A percentile compares a stretch with the other conserved stretches of the same genome.
phyloP scores from a whole-genome alignment of 2,329 filamentous ascomycete genomes.

The Alternaria brassicae region DNA sequence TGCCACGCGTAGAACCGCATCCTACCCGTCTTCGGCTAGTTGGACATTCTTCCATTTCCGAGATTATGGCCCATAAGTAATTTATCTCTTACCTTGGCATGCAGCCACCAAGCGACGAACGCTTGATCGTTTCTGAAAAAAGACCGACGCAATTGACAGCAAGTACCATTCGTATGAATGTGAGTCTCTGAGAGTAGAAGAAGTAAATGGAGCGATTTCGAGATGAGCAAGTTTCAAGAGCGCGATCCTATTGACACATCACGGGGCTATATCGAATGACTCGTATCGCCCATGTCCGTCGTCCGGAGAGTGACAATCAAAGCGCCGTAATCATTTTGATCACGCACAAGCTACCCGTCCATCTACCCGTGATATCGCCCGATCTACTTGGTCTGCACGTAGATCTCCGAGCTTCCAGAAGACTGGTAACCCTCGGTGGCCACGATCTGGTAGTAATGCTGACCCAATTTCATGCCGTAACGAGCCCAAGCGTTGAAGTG shows the following conservation, averaged over 20 bases:
- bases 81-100: conserved; percentile 2
- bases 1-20: background rate
- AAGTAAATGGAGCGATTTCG: too few relatives aligned
- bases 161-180: background rate
- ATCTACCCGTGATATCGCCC: too few relatives aligned
- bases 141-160: background rate
- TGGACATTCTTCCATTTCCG: background rate
- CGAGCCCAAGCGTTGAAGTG: conserved; percentile 41
- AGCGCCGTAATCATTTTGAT: background rate
- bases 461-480: conserved; percentile 30
- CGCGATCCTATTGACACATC: background rate
- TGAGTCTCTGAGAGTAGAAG: too few relatives aligned
- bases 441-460: conserved; percentile 49
- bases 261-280: background rate
- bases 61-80: conserved; percentile 1
- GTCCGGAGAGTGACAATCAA: background rate
- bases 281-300: background rate
- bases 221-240: background rate
- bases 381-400: conserved; percentile 10
- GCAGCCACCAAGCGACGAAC: background rate
- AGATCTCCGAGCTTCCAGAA: conserved; percentile 44
- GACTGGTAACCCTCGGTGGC: conserved; percentile 62
- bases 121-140: background rate
- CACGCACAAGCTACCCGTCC: background rate
- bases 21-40: background rate